A percentile compares a stretch with the other conserved stretches of the same genome.
Conservation (phyloP, 192 early-diverging fungal genomes). For the Lunasporangiospora selenospora region DNA sequence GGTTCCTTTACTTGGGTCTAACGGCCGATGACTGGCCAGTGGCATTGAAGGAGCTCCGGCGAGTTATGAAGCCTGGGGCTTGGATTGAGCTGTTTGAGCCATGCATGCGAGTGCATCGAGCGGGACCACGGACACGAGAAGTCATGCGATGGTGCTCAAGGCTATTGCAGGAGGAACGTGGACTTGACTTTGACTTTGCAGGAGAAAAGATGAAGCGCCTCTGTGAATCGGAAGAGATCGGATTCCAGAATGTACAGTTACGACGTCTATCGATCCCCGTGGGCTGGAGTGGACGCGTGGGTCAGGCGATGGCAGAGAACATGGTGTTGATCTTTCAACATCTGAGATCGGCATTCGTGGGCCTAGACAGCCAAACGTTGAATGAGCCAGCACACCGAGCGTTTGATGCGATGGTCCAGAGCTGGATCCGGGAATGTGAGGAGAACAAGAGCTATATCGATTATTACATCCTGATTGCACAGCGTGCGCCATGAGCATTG, state of each 20-base stretch:
- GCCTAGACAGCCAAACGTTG: background rate
- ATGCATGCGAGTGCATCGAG: background rate
- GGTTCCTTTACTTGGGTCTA: slow-evolving; percentile 13
- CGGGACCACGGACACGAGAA: background rate
- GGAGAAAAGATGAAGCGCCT: background rate
- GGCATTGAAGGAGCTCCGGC: slow-evolving; percentile 5
- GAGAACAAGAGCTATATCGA: slow-evolving; percentile 5
- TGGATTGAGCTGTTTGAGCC: slow-evolving; percentile 24
- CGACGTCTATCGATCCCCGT: slow-evolving; percentile 9
- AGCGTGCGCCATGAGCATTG: background rate
- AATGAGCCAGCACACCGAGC: background rate
- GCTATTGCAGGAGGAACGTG: slow-evolving; percentile 2
- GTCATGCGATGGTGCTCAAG: background rate
- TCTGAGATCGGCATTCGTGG: background rate
- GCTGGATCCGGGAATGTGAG: slow-evolving; percentile 3
- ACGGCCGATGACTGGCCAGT: slow-evolving; percentile 14
- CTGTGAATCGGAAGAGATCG: background rate
- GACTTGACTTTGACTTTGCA: slow-evolving; percentile 2
- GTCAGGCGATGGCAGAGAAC: slow-evolving; percentile 2
- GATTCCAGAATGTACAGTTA: slow-evolving; percentile 1
- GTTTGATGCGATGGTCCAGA: slow-evolving; percentile 4
- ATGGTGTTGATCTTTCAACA: slow-evolving; percentile 4
- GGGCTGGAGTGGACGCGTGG: slow-evolving; percentile 5
- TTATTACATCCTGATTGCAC: slow-evolving; percentile 1
- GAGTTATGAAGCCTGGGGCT: slow-evolving; percentile 20